Evolutionary conservation across 2,329 filamentous ascomycete species (phyloP).

Genomic region (Microthyrium microscopicum): DNA sequence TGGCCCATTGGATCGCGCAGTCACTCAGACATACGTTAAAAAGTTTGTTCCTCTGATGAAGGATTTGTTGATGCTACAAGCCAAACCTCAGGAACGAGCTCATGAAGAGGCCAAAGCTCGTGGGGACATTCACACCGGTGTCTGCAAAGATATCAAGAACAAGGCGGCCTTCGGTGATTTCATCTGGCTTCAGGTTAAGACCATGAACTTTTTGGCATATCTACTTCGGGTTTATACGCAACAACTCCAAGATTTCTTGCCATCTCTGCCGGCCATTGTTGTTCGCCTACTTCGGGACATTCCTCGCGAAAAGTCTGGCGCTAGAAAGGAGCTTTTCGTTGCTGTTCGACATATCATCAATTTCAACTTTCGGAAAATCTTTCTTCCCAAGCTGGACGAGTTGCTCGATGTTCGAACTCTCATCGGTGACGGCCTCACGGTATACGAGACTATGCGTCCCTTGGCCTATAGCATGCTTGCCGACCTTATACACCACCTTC

Average conservation of each 20-base stretch:
- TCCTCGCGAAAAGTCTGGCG: slow-evolving; percentile 81
- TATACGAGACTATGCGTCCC: slow-evolving; percentile 91
- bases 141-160: slow-evolving; percentile 87
- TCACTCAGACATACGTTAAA: slow-evolving; percentile 72
- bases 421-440: slow-evolving; percentile 88
- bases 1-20: slow-evolving; percentile 71
- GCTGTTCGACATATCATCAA: slow-evolving; percentile 98
- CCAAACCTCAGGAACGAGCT: slow-evolving; percentile 81
- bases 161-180: slow-evolving; percentile 91
- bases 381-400: slow-evolving; percentile 85
- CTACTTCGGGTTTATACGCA: slow-evolving; percentile 74
- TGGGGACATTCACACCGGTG: slow-evolving; percentile 74
- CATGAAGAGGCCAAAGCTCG: slow-evolving; percentile 69
- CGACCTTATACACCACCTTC: slow-evolving; percentile 91
- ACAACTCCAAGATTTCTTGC: slow-evolving; percentile 75
- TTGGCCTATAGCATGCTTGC: slow-evolving; percentile 97
- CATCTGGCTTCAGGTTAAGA: slow-evolving; percentile 95
- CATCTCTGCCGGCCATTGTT: slow-evolving; percentile 71
- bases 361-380: slow-evolving; percentile 94
- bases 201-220: slow-evolving; percentile 96
- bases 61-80: slow-evolving; percentile 71
- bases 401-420: slow-evolving; percentile 84
- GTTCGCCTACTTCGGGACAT: slow-evolving; percentile 87
- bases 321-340: slow-evolving; percentile 86
- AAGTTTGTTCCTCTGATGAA: slow-evolving; percentile 90